Base-by-base conservation (phyloP, 129 eudicot genomes). In the Artemisia tridentata region DNA sequence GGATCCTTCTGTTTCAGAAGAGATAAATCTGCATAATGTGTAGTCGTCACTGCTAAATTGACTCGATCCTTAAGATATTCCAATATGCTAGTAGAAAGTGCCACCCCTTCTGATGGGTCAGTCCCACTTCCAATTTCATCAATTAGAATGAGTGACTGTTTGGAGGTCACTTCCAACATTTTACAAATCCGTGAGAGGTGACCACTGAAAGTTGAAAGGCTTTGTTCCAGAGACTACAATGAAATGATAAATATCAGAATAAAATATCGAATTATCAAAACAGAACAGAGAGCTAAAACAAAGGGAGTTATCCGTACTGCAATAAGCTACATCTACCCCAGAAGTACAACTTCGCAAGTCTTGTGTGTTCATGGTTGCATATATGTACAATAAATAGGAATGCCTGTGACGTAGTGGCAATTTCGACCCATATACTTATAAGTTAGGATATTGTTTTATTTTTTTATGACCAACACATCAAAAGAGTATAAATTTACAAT, bases 61-160 rank as follows among this genome's bases (percentile, higher is more conserved):
- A 87, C 98, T 72, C 87, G 83, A 23, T 83, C 86, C 70, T 83
- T 89, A 49, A 92, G 81, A 80, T 85, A 89, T 48, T 89, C 87
- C 79, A 92, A 80, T 77, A 92, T 89, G 87, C 98, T 92, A 43
- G 95, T 81, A 23, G 98, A 92, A 61, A 92, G 96, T 46, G 96
- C 96, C 60, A 89, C 92, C 21, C 98, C 98, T 87, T 92, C 98
- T 51, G 96, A 89, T 58, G 98, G 98, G 74, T 92, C 98, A 14
- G 98, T 92, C 68, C 98, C 98, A 79, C 98, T 85, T 58, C 98
- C 98, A 67, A 92, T 89, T 80, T 92, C 98, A 84, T 92, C 98
- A 34, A 92, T 77, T 69, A 89, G 95, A 79, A 92, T 75, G 31
- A 92, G 98, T 73, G 98, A 89, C 71, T 88, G 74, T 80, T 75